Evolutionary conservation across 2,329 filamentous ascomycete species (phyloP).

Genomic region (Balansia obtecta): DNA sequence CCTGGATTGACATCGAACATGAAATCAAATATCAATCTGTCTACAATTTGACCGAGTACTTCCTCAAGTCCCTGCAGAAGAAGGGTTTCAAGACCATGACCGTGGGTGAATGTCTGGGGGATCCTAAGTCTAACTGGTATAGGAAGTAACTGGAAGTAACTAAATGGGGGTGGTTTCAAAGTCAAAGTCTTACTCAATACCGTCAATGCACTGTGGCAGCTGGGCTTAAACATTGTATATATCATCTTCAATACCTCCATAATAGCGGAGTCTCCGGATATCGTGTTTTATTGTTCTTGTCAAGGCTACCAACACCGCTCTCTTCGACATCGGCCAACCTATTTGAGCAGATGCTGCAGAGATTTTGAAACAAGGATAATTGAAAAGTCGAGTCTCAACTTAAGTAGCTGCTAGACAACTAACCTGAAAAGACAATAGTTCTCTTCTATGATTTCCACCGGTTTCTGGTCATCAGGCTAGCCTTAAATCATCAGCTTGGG

Average conservation of each 20-base stretch:
- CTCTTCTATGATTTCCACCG: neutral
- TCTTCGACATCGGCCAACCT: too few relatives aligned
- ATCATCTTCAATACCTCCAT: too few relatives aligned
- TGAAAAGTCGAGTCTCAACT: too few relatives aligned
- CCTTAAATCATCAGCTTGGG: neutral
- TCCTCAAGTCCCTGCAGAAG: conserved; percentile 25
- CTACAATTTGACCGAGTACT: conserved; percentile 29
- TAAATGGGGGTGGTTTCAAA: neutral
- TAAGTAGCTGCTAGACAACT: too few relatives aligned
- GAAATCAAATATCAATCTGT: conserved; percentile 35
- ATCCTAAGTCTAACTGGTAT: conserved; percentile 1
- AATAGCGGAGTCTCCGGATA: too few relatives aligned
- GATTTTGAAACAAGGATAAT: too few relatives aligned
- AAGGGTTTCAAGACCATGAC: conserved; percentile 35
- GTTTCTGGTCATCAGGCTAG: neutral
- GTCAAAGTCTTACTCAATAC: neutral
- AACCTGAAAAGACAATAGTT: neutral
- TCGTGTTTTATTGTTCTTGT: too few relatives aligned
- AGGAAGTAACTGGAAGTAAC: neutral
- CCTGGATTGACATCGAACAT: conserved; percentile 41
- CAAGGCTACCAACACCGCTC: too few relatives aligned
- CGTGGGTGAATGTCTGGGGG: conserved; percentile 12
- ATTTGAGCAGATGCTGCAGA: too few relatives aligned
- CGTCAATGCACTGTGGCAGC: neutral
- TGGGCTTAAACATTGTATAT: neutral